Evolutionary conservation across 1,284 basidiomycete species (phyloP), one percentile per base, ranked within the genome.

Genomic region (Cryptococcus wingfieldii): DNA sequence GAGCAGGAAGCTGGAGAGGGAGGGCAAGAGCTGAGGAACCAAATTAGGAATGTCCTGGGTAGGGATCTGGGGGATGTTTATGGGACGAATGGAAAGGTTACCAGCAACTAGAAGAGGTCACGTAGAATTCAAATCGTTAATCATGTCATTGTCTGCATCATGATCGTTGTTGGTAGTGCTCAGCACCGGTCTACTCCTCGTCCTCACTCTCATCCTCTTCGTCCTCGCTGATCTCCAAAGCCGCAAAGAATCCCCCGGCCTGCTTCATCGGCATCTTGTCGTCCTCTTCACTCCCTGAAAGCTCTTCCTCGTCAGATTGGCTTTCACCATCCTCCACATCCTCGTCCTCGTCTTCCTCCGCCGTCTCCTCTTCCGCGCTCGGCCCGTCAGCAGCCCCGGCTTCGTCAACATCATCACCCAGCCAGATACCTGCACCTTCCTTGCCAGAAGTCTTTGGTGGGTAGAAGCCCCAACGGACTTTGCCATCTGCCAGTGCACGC

Each of bases 391-490:
- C 31, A 34, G 49, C 45, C 12, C 52, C 39, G 44, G 23, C 23
- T 54, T 51, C 53, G 23, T 51, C 59, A 38, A 60, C 61, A 28
- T 63, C 68, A 19, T 38, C 66, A 16, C 78, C 78, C 49, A 87
- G 79, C 85, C 84, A 88, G 60, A 88, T 83, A 4, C 88, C 81
- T 23, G 70, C 65, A 6, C 74, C 75, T 23, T 63, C 64, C 42
- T 60, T 55, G 44, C 61, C 18, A 59, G 54, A 38, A 79, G 65
- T 54, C 28, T 79, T 72, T 1, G 68, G 85, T 5, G 89, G 88
- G 84, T 86, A 88, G 75, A 93, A 94, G 19, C 84, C 87, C 91
- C 91, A 95, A 42, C 80, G 80, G 51, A 93, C 80, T 62, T 80
- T 80, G 16, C 88, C 87, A 72, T 94, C 89, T 0, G 90, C 87